Evolutionary conservation across 768 basidiomycete species (phyloP).

Genomic region (Imleria badia): DNA sequence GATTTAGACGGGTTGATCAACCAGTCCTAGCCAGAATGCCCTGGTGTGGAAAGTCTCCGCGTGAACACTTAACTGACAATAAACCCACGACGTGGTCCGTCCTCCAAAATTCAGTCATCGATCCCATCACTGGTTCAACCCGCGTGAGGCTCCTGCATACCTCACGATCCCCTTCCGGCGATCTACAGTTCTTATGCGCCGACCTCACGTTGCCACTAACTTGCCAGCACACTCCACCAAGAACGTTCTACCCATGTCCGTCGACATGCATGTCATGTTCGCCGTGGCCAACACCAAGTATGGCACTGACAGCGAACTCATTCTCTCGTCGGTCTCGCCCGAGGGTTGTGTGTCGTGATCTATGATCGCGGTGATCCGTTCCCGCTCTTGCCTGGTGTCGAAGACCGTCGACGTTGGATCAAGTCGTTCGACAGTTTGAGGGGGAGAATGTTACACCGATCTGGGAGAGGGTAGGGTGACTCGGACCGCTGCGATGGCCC

Average conservation of each 20-base stretch:
- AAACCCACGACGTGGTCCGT: background rate
- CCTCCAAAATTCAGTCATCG: background rate
- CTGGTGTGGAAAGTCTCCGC: no score
- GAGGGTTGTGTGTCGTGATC: background rate
- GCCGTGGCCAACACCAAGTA: background rate
- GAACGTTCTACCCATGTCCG: background rate
- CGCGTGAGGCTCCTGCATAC: background rate
- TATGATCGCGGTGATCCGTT: background rate
- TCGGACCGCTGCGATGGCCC: no score
- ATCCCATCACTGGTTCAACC: background rate
- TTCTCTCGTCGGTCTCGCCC: background rate
- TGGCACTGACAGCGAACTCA: background rate
- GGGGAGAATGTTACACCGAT: background rate
- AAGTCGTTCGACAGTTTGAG: background rate
- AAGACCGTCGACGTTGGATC: background rate
- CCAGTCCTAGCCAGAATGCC: no score
- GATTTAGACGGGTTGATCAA: no score
- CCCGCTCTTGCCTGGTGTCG: background rate
- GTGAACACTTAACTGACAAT: no score
- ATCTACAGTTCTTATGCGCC: background rate
- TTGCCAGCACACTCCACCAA: background rate
- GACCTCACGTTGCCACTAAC: no score
- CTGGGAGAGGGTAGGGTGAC: no score
- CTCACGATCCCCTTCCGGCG: background rate
- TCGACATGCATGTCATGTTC: no score